Percentiles rank a stretch among this genome's conserved stretches.
These are phyloP conservation scores for Chalciporus chontae DNA, from an alignment of 768 basidiomycete genomes.

Conservation along the genomic window DNA sequence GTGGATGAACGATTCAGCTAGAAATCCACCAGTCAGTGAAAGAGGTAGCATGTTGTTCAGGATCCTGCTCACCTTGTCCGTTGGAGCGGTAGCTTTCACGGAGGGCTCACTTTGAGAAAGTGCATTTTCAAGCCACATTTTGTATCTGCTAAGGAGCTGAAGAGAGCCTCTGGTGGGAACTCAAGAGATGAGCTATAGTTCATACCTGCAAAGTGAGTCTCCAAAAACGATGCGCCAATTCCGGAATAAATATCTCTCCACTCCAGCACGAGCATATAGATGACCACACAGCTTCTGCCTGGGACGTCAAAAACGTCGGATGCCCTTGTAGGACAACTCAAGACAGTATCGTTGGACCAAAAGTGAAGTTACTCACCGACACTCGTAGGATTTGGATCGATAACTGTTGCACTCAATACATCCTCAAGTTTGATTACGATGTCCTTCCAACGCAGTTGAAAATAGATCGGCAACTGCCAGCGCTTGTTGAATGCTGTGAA, in stretches of 20 bases:
- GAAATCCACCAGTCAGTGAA: conserved; percentile 10
- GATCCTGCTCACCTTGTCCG: conserved; percentile 33
- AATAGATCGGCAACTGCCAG: conserved; percentile 97
- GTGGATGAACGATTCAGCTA: conserved; percentile 47
- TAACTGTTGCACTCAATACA: conserved; percentile 40
- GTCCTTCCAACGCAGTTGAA: conserved; percentile 96
- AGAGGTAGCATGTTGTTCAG: background rate
- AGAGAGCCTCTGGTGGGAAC: conserved; percentile 3
- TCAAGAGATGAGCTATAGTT: conserved; percentile 1
- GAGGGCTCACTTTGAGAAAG: conserved; percentile 43
- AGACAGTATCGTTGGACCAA: background rate
- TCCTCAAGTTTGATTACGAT: conserved; percentile 78
- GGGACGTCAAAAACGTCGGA: conserved; percentile 51
- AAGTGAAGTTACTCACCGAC: conserved; percentile 36
- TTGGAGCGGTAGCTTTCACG: conserved; percentile 32
- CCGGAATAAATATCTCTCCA: conserved; percentile 78
- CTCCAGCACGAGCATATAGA: conserved; percentile 85
- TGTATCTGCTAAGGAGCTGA: conserved; percentile 79
- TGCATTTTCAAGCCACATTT: conserved; percentile 66
- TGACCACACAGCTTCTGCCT: conserved; percentile 65
- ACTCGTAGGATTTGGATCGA: conserved; percentile 35
- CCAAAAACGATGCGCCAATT: conserved; percentile 87
- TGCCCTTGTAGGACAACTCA: conserved; percentile 15
- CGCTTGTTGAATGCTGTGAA: conserved; percentile 73
- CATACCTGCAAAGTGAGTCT: conserved; percentile 81